Evolutionary conservation across 306 rosid species (phyloP).

Genomic region (Prunus persica): Prunus_persica_NCBIv2 NC_034014.1:27975001-27975500

Average conservation of each 20-base stretch:
- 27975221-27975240: conserved; percentile 31
- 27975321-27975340: conserved; percentile 23
- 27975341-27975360: conserved; percentile 31
- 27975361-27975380: conserved; percentile 29
- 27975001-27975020: conserved; percentile 75
- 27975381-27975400: conserved; percentile 33
- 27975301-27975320: conserved; percentile 36
- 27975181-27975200: conserved; percentile 4
- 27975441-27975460: conserved; percentile 55
- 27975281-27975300: conserved; percentile 29
- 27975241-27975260: conserved; percentile 36
- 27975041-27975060: conserved; percentile 78
- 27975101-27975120: conserved; percentile 79
- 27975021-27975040: conserved; percentile 87
- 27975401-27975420: conserved; percentile 36
- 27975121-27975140: not conserved
- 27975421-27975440: conserved; percentile 34
- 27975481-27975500: conserved; percentile 88
- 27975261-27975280: conserved; percentile 8
- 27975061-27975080: conserved; percentile 77
- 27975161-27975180: not conserved
- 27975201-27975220: conserved; percentile 51
- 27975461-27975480: conserved; percentile 76
- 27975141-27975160: too few species aligned
- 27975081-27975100: conserved; percentile 79